A percentile compares a stretch with the other conserved stretches of the same genome.
Evolutionary conservation across 2,329 filamentous ascomycete genomes (phyloP).

Genomic region (Mycosphaerella sp.): DNA sequence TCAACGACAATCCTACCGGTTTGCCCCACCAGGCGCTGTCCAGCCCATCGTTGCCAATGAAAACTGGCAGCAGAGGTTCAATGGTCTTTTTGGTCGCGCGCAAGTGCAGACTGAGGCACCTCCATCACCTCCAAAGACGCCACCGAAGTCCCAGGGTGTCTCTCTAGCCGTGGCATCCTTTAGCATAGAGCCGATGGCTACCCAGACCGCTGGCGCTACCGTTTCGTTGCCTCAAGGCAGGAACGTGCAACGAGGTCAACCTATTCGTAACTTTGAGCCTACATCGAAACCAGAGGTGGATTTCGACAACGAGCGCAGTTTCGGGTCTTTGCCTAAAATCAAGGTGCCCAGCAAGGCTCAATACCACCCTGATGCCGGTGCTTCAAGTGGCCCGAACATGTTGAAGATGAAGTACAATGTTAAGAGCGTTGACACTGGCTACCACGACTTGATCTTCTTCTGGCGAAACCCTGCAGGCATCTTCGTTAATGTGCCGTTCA

Average conservation of each 20-base stretch:
- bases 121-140: conserved; percentile 36
- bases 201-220: conserved; percentile 54
- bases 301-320: conserved; percentile 43
- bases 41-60: conserved; percentile 43
- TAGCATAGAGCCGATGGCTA: conserved; percentile 61
- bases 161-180: conserved; percentile 54
- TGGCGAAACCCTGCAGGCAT: conserved; percentile 22
- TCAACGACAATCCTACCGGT: conserved; percentile 35
- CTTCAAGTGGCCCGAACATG: conserved; percentile 20
- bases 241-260: conserved; percentile 18
- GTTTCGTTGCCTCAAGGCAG: conserved; percentile 58
- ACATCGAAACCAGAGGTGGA: conserved; percentile 40
- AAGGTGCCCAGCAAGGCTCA: conserved; percentile 25
- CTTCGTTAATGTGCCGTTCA: conserved; percentile 27
- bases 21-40: conserved; percentile 35
- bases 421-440: conserved; percentile 18
- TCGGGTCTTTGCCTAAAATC: conserved; percentile 41
- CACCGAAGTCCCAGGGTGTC: conserved; percentile 41
- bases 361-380: conserved; percentile 21
- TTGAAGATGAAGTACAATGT: conserved; percentile 14
- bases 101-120: conserved; percentile 38
- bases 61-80: conserved; percentile 78
- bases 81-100: conserved; percentile 65
- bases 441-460: conserved; percentile 15
- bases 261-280: conserved; percentile 28